These are phyloP conservation scores for Begonia masoniana DNA, from an alignment of 306 rosid genomes.

Conservation along the genomic window DNA sequence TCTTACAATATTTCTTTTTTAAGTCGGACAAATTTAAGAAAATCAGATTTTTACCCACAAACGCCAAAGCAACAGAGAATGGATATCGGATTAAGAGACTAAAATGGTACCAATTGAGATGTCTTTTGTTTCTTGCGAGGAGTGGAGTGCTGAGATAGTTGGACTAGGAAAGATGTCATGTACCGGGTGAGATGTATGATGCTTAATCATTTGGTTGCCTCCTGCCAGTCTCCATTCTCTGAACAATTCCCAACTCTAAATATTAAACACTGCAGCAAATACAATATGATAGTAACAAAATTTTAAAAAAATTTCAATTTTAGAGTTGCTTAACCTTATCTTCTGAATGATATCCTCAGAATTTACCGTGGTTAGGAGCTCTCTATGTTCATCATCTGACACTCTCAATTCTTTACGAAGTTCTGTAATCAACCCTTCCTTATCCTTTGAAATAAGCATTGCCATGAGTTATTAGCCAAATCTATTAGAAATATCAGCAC, in stretches of 20 bases:
- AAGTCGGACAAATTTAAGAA: not conserved
- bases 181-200: not conserved
- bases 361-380: constrained; percentile 35
- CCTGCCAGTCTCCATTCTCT: constrained; percentile 94
- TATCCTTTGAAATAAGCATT: constrained; percentile 18
- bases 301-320: not conserved
- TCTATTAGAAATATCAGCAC: too few species aligned
- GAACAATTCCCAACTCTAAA: constrained; percentile 15
- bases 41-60: too few species aligned
- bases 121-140: constrained; percentile 82
- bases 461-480: too few species aligned
- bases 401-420: constrained; percentile 43
- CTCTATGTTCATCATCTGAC: constrained; percentile 42
- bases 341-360: constrained; percentile 33
- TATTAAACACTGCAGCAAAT: constrained; percentile 4
- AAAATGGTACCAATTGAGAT: constrained; percentile 44
- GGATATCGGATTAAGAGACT: too few species aligned
- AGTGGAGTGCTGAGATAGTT: constrained; percentile 48
- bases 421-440: constrained; percentile 36
- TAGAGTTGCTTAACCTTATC: constrained; percentile 22
- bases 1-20: not conserved
- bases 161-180: constrained; percentile 55
- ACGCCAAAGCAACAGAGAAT: too few species aligned
- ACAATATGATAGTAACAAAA: not conserved
- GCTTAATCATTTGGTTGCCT: constrained; percentile 49